Evolutionary conservation across 306 rosid genomes (phyloP).

Genomic region (Cicer pinnatifidum): DNA sequence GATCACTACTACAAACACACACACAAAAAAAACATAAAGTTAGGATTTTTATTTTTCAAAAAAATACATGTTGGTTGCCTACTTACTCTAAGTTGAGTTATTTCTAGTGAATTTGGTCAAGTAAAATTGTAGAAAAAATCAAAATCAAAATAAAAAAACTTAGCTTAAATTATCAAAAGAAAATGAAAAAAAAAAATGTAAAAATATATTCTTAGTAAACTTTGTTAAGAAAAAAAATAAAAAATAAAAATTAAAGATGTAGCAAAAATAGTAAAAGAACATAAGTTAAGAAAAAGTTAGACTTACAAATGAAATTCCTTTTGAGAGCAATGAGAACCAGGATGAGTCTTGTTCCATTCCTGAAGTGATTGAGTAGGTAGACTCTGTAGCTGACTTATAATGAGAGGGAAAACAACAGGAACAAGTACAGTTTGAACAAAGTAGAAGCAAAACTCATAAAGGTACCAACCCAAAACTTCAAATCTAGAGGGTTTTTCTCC

Average conservation of each 20-base stretch:
- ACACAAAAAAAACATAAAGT: conserved; percentile 28
- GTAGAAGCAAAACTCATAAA: conserved; percentile 76
- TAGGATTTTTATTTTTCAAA: not conserved
- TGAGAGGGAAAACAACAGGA: conserved; percentile 85
- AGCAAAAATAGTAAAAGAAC: not conserved
- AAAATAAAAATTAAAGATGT: not conserved
- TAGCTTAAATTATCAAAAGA: not conserved
- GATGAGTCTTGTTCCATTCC: conserved; percentile 44
- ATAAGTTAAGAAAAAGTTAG: not conserved
- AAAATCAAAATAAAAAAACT: not conserved
- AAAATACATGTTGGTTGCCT: not conserved
- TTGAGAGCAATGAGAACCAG: conserved; percentile 48
- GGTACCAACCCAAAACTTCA: conserved; percentile 80
- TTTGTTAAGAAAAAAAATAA: not conserved
- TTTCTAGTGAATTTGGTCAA: not conserved
- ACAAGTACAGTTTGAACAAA: conserved; percentile 68
- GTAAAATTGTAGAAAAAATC: not conserved
- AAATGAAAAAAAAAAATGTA: not conserved
- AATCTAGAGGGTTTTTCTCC: conserved; percentile 62
- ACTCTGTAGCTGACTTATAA: conserved; percentile 64
- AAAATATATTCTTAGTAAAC: conserved; percentile 45
- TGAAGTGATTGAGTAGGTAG: conserved; percentile 45
- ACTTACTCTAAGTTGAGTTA: not conserved
- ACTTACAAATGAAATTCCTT: conserved; percentile 74
- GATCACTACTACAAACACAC: conserved; percentile 33